A percentile compares a stretch with the other conserved stretches of the same genome.
phyloP scores from a whole-genome alignment of 2,329 filamentous ascomycete species.

The Trematosphaeria pertusa region DNA sequence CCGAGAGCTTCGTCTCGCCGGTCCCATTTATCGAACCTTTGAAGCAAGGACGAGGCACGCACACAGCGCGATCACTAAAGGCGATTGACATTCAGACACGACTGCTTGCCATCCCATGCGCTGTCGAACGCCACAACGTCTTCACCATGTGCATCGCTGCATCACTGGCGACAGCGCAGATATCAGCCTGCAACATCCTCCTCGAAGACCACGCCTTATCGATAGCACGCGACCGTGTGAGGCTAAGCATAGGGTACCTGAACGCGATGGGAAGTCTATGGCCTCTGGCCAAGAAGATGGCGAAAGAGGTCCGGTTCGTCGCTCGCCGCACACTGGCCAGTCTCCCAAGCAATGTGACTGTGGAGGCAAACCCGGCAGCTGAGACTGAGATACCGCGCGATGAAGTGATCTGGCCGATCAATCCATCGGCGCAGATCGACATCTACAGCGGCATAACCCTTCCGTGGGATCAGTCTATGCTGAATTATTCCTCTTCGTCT shows the following conservation, averaged over 20 bases:
- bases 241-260: slow-evolving; percentile 78
- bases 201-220: slow-evolving; percentile 63
- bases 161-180: slow-evolving; percentile 36
- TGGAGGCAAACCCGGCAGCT: slow-evolving; percentile 15
- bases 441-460: slow-evolving; percentile 41
- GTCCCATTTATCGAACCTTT: slow-evolving; percentile 56
- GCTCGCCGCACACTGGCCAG: slow-evolving; percentile 68
- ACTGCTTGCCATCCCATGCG: slow-evolving; percentile 75
- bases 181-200: slow-evolving; percentile 69
- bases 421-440: slow-evolving; percentile 38
- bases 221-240: slow-evolving; percentile 74
- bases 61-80: slow-evolving; percentile 79
- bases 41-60: slow-evolving; percentile 53
- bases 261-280: slow-evolving; percentile 71
- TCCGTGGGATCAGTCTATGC: slow-evolving; percentile 27
- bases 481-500: slow-evolving; percentile 20
- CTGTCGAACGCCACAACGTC: slow-evolving; percentile 71
- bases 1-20: slow-evolving; percentile 68
- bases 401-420: slow-evolving; percentile 37
- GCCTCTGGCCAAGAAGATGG: slow-evolving; percentile 73
- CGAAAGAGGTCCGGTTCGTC: slow-evolving; percentile 74
- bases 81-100: slow-evolving; percentile 79
- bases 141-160: slow-evolving; percentile 40
- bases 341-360: slow-evolving; percentile 13
- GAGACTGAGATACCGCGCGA: slow-evolving; percentile 39